phyloP scores from a whole-genome alignment of 495 filamentous ascomycete species.

The Tuber microsphaerosporum region DNA sequence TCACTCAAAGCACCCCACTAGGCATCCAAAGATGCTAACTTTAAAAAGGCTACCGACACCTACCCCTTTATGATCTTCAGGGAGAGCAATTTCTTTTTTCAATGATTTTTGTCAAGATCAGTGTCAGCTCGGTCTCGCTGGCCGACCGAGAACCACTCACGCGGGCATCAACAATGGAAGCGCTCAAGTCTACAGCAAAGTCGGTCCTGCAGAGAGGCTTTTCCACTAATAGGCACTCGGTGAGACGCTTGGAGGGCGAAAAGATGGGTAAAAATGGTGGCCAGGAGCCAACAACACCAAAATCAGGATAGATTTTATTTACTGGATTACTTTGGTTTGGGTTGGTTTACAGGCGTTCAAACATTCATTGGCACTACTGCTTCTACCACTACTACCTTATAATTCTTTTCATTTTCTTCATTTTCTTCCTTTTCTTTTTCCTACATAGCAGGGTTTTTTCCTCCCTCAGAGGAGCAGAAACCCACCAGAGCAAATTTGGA shows the following conservation, averaged over 20 bases:
- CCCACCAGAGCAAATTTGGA: neutral
- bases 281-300: neutral
- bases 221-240: conserved; percentile 31
- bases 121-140: conserved; percentile 53
- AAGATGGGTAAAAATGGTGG: neutral
- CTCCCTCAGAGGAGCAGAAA: neutral
- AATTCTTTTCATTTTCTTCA: neutral
- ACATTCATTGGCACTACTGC: neutral
- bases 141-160: conserved; percentile 48
- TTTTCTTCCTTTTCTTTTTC: neutral
- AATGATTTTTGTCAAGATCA: conserved; percentile 83
- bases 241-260: conserved; percentile 12
- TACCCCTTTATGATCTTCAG: conserved; percentile 81
- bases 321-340: neutral
- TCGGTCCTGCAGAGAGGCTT: conserved; percentile 37
- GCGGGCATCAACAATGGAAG: conserved; percentile 31
- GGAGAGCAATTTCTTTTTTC: conserved; percentile 91
- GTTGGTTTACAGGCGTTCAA: conserved; percentile 2
- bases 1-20: neutral
- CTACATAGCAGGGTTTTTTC: neutral
- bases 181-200: conserved; percentile 33
- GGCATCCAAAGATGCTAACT: neutral
- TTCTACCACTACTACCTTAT: neutral
- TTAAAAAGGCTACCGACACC: conserved; percentile 67
- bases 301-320: conserved; percentile 1